Percentiles rank a stretch among this genome's conserved stretches.
Evolutionary conservation across 176 grass and related monocot genomes (phyloP).

Genomic region (Rhynchospora tenuis): DNA sequence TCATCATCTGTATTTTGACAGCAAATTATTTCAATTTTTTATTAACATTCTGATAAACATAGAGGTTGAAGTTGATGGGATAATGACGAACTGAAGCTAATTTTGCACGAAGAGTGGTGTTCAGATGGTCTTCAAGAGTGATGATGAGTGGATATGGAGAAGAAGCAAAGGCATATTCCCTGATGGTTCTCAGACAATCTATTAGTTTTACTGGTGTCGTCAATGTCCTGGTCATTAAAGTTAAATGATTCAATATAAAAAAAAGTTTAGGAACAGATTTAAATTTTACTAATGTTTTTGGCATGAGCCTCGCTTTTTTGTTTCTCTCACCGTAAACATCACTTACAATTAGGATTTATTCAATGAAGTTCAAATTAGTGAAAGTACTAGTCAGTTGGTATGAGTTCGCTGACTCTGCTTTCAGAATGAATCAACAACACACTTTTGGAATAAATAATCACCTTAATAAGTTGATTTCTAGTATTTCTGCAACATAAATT

Average conservation of each 20-base stretch:
- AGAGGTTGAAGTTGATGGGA: not conserved
- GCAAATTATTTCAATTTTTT: not conserved
- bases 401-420: not conserved
- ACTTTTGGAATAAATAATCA: not conserved
- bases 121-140: conserved; percentile 86
- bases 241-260: not conserved
- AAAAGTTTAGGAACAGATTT: not conserved
- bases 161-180: conserved; percentile 51
- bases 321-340: not conserved
- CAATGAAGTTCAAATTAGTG: not conserved
- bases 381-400: not conserved
- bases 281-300: not conserved
- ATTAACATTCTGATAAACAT: not conserved
- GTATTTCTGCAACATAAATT: not conserved
- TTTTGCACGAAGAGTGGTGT: conserved; percentile 53
- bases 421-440: not conserved
- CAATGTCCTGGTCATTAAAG: conserved; percentile 39
- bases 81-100: conserved; percentile 41
- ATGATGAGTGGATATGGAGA: conserved; percentile 85
- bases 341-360: not conserved
- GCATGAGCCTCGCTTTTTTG: not conserved
- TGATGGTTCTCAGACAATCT: conserved; percentile 58
- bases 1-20: conserved; percentile 43
- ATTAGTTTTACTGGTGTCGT: conserved; percentile 58
- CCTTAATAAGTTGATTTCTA: not conserved